Percentiles rank a stretch among this genome's conserved stretches.
phyloP scores from a whole-genome alignment of 352 stramenopile species.

The Phytophthora megakarya region DNA sequence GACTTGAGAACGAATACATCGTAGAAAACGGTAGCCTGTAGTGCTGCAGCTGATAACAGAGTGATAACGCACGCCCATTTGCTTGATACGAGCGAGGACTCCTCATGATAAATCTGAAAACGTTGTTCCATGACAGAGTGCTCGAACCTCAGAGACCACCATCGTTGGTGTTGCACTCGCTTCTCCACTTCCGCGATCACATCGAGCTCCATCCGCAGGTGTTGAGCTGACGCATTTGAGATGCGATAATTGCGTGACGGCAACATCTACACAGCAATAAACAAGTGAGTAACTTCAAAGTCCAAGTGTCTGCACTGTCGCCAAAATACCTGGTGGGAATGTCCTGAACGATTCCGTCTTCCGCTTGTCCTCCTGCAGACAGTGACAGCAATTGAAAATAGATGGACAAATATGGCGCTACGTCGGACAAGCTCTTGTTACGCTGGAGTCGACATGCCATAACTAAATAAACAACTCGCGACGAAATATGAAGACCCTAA shows the following conservation, averaged over 20 bases:
- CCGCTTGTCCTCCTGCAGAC: not conserved
- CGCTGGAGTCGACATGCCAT: not conserved
- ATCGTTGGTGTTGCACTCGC: conserved; percentile 34
- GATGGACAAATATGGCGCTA: conserved; percentile 6
- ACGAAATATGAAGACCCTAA: conserved; percentile 23
- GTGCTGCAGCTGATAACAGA: conserved; percentile 37
- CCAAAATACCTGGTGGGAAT: conserved; percentile 20
- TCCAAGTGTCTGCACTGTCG: not conserved
- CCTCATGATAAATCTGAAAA: conserved; percentile 70
- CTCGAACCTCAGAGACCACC: conserved; percentile 57
- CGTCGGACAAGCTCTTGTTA: conserved; percentile 23
- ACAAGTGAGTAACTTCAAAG: not conserved
- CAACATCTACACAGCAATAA: conserved; percentile 1
- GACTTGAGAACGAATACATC: conserved; percentile 24
- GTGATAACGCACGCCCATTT: conserved; percentile 40
- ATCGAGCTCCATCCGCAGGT: conserved; percentile 55
- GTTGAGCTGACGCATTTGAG: conserved; percentile 53
- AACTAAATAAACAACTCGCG: conserved; percentile 37
- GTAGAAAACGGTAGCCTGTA: conserved; percentile 47
- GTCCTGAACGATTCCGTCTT: conserved; percentile 9
- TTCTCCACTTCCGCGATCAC: conserved; percentile 49
- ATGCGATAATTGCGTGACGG: conserved; percentile 29
- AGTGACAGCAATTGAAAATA: conserved; percentile 26
- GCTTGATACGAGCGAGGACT: conserved; percentile 45
- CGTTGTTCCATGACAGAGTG: conserved; percentile 49